Conservation (phyloP, 176 grass and related monocot species). For the Phyllostachys edulis region DNA sequence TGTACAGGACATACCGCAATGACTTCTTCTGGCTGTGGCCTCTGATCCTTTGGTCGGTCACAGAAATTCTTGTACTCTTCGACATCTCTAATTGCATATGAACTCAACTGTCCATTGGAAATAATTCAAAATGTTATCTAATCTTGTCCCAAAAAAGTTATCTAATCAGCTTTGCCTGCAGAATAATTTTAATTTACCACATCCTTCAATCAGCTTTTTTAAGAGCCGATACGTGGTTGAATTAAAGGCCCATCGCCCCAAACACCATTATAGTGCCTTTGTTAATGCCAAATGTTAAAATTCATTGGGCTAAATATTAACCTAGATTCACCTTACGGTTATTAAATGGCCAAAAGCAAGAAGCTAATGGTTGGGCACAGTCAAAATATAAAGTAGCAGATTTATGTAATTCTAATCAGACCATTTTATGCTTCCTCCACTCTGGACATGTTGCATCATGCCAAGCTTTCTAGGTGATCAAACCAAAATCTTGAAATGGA, state of each 20-base stretch:
- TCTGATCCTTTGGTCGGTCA: constrained; percentile 73
- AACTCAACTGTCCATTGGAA: constrained; percentile 77
- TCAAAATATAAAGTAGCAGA: background rate
- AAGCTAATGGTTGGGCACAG: background rate
- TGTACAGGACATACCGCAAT: constrained; percentile 68
- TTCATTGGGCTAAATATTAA: constrained; percentile 5
- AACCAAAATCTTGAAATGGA: background rate
- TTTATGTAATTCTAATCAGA: background rate
- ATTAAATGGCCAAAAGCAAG: constrained; percentile 7
- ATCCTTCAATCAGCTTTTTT: background rate
- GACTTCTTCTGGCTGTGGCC: constrained; percentile 93
- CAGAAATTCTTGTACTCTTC: constrained; percentile 99
- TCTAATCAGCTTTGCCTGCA: background rate
- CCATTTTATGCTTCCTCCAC: background rate
- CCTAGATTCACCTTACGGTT: background rate
- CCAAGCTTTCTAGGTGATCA: background rate
- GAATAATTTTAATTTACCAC: background rate
- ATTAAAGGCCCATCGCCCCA: background rate
- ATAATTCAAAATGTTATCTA: constrained; percentile 29
- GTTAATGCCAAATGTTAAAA: constrained; percentile 3
- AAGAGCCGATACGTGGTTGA: background rate
- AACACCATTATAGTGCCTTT: background rate
- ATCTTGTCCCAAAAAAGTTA: constrained; percentile 8
- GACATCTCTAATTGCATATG: constrained; percentile 90
- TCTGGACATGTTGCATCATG: background rate